Evolutionary conservation across 176 grass and related monocot species (phyloP).

Genomic region (Bothriochloa decipiens): DNA sequence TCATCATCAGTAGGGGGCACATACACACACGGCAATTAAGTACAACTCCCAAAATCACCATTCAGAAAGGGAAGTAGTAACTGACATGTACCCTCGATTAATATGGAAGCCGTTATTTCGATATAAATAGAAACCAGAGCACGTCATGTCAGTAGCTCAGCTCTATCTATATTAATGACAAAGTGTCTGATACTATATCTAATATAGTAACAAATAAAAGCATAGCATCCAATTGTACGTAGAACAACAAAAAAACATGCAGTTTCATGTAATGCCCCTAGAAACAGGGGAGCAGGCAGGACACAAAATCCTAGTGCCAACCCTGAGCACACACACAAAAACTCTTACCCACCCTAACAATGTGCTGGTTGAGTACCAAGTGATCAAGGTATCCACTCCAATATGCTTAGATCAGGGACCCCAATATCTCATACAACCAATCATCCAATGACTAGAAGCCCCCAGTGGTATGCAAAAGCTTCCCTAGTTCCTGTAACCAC

Average conservation of each 20-base stretch:
- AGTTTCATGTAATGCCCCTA: not conserved
- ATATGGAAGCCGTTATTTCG: not conserved
- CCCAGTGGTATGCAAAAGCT: not conserved
- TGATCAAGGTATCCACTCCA: not conserved
- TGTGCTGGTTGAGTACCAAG: not conserved
- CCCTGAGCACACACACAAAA: not conserved
- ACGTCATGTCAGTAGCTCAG: not conserved
- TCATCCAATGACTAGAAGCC: not conserved
- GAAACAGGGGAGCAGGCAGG: not conserved
- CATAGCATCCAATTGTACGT: too few species aligned
- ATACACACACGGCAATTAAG: not conserved
- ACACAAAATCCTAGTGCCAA: not conserved
- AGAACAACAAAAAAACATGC: not conserved
- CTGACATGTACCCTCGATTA: not conserved
- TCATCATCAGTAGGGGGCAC: conserved; percentile 7
- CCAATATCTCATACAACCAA: not conserved
- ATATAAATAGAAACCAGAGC: not conserved
- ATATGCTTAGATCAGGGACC: not conserved
- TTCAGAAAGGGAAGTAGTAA: not conserved
- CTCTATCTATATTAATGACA: not conserved
- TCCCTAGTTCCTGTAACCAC: not conserved
- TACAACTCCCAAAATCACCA: not conserved
- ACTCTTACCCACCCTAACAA: not conserved
- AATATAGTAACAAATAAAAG: not conserved
- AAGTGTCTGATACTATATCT: not conserved